Evolutionary conservation across 2,329 filamentous ascomycete genomes (phyloP).

Genomic region (Bertia moriformis): DNA sequence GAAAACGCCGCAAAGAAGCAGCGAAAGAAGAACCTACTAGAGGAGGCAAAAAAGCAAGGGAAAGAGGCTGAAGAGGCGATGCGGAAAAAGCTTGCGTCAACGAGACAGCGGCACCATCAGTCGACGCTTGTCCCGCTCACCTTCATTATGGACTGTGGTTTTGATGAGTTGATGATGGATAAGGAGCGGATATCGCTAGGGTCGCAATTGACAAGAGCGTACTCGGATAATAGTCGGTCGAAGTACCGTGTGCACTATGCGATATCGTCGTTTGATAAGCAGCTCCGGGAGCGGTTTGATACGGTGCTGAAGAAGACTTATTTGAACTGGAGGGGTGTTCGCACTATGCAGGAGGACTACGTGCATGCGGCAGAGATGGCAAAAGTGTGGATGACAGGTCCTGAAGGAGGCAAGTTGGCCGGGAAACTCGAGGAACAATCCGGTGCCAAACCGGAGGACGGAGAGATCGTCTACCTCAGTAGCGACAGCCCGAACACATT

Average conservation of each 20-base stretch:
- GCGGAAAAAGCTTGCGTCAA: not conserved
- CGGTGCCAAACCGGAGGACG: slow-evolving; percentile 17
- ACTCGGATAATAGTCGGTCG: slow-evolving; percentile 44
- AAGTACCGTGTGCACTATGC: slow-evolving; percentile 35
- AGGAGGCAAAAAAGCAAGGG: not conserved
- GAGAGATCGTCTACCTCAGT: slow-evolving; percentile 47
- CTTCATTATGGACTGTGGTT: slow-evolving; percentile 46
- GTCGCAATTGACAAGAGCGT: slow-evolving; percentile 43
- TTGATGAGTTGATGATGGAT: slow-evolving; percentile 46
- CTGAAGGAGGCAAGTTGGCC: slow-evolving; percentile 24
- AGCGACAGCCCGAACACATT: slow-evolving; percentile 44
- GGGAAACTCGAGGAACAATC: slow-evolving; percentile 24
- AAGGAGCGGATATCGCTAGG: slow-evolving; percentile 43
- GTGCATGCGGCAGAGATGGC: slow-evolving; percentile 33
- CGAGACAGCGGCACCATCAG: slow-evolving; percentile 7
- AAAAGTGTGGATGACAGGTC: slow-evolving; percentile 34
- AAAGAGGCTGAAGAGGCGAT: not conserved
- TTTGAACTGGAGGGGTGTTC: slow-evolving; percentile 40
- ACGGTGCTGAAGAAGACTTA: slow-evolving; percentile 36
- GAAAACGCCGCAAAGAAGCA: slow-evolving; percentile 35
- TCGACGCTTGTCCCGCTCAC: slow-evolving; percentile 39
- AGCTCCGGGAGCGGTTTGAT: slow-evolving; percentile 45
- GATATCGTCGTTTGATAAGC: slow-evolving; percentile 38
- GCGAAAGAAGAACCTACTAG: slow-evolving; percentile 19
- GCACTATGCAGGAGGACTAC: slow-evolving; percentile 39